Conservation (phyloP, 1,284 basidiomycete species). For the Moesziomyces aphidis region DNA sequence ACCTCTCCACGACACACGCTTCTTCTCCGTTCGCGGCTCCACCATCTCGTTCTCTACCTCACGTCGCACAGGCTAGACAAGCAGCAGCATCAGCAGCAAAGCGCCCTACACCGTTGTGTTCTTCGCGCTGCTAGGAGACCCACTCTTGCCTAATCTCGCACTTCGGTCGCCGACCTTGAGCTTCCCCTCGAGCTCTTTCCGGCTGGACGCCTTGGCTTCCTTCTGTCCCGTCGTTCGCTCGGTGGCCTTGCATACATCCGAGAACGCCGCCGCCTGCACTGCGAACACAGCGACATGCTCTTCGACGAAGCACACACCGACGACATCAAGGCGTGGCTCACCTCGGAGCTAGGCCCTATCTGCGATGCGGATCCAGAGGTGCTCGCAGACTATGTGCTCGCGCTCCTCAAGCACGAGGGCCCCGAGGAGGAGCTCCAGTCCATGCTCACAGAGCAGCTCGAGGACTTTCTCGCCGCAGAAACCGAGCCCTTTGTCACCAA, state of each 20-base stretch:
- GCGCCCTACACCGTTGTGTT: too few species aligned
- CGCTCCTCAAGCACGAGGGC: conserved; percentile 89
- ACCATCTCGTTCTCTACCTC: too few species aligned
- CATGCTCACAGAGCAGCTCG: conserved; percentile 81
- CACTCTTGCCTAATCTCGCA: too few species aligned
- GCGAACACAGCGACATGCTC: conserved; percentile 15
- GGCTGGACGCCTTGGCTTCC: too few species aligned
- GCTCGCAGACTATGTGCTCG: conserved; percentile 92
- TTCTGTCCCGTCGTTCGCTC: too few species aligned
- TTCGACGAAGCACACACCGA: conserved; percentile 54
- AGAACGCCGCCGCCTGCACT: background rate
- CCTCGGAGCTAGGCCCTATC: conserved; percentile 65
- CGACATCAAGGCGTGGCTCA: conserved; percentile 61
- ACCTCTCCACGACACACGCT: too few species aligned
- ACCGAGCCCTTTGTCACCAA: conserved; percentile 82
- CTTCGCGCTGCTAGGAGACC: too few species aligned
- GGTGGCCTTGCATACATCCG: background rate
- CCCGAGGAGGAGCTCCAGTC: conserved; percentile 83
- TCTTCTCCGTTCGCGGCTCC: too few species aligned
- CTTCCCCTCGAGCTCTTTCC: too few species aligned
- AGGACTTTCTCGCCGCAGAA: conserved; percentile 92
- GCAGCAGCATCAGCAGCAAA: too few species aligned
- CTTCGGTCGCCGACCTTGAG: too few species aligned
- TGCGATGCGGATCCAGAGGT: conserved; percentile 96
- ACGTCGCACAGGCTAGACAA: too few species aligned